phyloP scores from a whole-genome alignment of 2,329 filamentous ascomycete species.

The Xylaria multiplex region DNA sequence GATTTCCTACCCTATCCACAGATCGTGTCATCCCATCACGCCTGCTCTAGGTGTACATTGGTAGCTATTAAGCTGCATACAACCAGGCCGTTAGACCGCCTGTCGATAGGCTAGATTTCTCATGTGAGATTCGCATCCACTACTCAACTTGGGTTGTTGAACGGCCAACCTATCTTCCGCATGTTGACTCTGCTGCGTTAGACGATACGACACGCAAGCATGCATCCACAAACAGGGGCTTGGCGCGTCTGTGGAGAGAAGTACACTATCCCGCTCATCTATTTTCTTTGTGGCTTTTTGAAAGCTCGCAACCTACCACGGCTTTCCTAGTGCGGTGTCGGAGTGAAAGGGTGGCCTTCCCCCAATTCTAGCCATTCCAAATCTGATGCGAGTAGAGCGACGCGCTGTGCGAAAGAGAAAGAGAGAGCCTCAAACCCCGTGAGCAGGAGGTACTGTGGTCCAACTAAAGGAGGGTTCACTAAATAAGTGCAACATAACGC shows the following conservation, averaged over 20 bases:
- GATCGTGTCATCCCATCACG: constrained; percentile 32
- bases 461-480: constrained; percentile 26
- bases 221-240: constrained; percentile 36
- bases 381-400: constrained; percentile 25
- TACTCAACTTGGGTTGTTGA: constrained; percentile 26
- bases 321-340: constrained; percentile 27
- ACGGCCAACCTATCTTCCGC: constrained; percentile 19
- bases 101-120: constrained; percentile 34
- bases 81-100: constrained; percentile 17
- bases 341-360: constrained; percentile 17
- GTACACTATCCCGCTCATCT: constrained; percentile 15
- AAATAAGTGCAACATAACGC: constrained; percentile 31
- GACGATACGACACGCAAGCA: constrained; percentile 33
- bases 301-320: constrained; percentile 21
- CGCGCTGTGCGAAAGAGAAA: constrained; percentile 18
- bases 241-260: constrained; percentile 36
- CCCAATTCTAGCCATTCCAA: constrained; percentile 16
- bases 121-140: constrained; percentile 31
- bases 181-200: constrained; percentile 29
- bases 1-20: constrained; percentile 22
- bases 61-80: constrained; percentile 34
- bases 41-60: constrained; percentile 26
- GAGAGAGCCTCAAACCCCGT: constrained; percentile 18
- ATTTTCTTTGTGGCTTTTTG: constrained; percentile 20
- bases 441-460: constrained; percentile 18